Evolutionary conservation across 495 filamentous ascomycete species (phyloP).

Genomic region (Darksidea phi): DNA sequence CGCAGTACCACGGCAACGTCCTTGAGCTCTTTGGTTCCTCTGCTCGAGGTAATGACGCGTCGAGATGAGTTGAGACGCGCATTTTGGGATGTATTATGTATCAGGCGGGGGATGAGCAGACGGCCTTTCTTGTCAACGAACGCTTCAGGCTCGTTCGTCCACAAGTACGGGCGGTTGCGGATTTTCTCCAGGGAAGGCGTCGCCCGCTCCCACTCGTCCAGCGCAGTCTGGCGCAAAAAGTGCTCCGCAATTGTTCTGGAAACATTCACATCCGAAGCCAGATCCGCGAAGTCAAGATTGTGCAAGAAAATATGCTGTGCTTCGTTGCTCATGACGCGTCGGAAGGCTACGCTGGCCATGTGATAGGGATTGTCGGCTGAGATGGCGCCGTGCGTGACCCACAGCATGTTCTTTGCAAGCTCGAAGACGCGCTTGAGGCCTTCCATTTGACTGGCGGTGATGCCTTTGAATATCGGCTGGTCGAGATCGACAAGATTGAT

Average conservation of each 20-base stretch:
- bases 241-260: slow-evolving; percentile 6
- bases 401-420: slow-evolving; percentile 33
- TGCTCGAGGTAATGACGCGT: too few species aligned
- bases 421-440: slow-evolving; percentile 30
- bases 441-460: slow-evolving; percentile 32
- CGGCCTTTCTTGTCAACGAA: slow-evolving; percentile 2
- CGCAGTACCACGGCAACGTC: neutral
- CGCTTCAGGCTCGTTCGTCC: slow-evolving; percentile 17
- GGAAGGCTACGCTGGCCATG: slow-evolving; percentile 8
- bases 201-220: slow-evolving; percentile 15
- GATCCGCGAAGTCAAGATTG: neutral
- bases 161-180: neutral
- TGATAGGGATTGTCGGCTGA: slow-evolving; percentile 3
- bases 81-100: neutral
- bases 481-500: slow-evolving; percentile 38
- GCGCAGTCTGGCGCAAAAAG: neutral
- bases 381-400: slow-evolving; percentile 41
- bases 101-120: slow-evolving; percentile 14
- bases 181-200: neutral
- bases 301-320: neutral
- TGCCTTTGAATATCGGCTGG: slow-evolving; percentile 18
- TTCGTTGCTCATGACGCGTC: neutral
- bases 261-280: neutral
- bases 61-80: slow-evolving; percentile 5
- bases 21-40: too few species aligned